phyloP scores from a whole-genome alignment of 176 grass and related monocot species.

The Alopecurus myosuroides region DNA sequence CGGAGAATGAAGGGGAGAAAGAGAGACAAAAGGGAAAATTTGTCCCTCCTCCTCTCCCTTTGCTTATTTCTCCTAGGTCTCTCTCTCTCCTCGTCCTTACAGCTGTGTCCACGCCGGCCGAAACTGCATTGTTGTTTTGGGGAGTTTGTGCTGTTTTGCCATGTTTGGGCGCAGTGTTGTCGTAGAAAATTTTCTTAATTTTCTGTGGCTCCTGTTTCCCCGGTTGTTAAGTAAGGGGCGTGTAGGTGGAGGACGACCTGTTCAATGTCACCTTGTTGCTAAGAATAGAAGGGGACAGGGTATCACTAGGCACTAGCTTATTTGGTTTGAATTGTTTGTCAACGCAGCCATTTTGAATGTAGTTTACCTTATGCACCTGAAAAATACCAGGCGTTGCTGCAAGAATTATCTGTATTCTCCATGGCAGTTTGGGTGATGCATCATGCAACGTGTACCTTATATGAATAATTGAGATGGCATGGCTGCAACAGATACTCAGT shows the following conservation, averaged over 20 bases:
- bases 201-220: constrained; percentile 28
- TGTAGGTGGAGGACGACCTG: not conserved
- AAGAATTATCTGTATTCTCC: too few relatives aligned
- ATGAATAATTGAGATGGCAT: not conserved
- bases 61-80: constrained; percentile 30
- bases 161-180: constrained; percentile 14
- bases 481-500: not conserved
- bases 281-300: not conserved
- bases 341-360: not conserved
- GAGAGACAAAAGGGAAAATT: constrained; percentile 27
- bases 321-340: not conserved
- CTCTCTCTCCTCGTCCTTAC: constrained; percentile 12
- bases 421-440: too few relatives aligned
- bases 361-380: not conserved
- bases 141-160: constrained; percentile 9
- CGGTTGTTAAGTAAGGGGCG: not conserved
- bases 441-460: too few relatives aligned
- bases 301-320: not conserved
- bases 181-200: not conserved
- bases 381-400: not conserved
- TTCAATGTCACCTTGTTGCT: constrained; percentile 16
- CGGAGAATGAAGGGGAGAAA: not conserved
- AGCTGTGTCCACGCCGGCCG: constrained; percentile 1
- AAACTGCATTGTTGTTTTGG: not conserved
- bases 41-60: constrained; percentile 37